Conservation (phyloP, 768 basidiomycete species). For the Sistotremastrum niveocremeum region DNA sequence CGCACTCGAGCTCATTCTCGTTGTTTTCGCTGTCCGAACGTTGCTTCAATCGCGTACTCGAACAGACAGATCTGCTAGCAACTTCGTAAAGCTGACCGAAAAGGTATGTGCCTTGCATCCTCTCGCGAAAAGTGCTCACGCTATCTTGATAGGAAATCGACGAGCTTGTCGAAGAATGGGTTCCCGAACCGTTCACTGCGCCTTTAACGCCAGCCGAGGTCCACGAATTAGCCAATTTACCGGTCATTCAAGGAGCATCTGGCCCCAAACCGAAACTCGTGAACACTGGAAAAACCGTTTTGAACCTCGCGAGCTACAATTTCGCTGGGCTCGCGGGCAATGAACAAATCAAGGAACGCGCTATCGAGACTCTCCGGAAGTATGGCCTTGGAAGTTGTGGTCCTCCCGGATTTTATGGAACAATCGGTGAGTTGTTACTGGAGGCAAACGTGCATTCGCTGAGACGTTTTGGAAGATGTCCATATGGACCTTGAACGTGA, state of each 20-base stretch:
- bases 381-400: conserved; percentile 95
- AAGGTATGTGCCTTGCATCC: conserved; percentile 43
- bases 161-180: conserved; percentile 93
- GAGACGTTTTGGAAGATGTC: conserved; percentile 44
- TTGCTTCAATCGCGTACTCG: conserved; percentile 83
- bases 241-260: conserved; percentile 65
- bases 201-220: conserved; percentile 47
- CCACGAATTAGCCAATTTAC: conserved; percentile 58
- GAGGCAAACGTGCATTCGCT: background rate
- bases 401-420: conserved; percentile 95
- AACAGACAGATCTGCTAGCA: conserved; percentile 69
- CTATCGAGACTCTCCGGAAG: conserved; percentile 70
- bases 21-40: conserved; percentile 81
- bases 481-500: conserved; percentile 83
- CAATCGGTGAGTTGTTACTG: conserved; percentile 49
- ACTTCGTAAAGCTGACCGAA: conserved; percentile 83
- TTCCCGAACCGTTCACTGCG: conserved; percentile 67
- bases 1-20: conserved; percentile 74
- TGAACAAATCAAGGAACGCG: conserved; percentile 73
- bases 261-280: conserved; percentile 74
- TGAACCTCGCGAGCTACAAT: conserved; percentile 85
- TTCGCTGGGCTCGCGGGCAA: conserved; percentile 84
- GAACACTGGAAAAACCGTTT: conserved; percentile 55
- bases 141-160: conserved; percentile 65
- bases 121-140: background rate